Percentiles rank a stretch among this genome's conserved stretches.
phyloP scores from a whole-genome alignment of 1,139 yeast genomes.

The Saccharomyces hybrid region DNA sequence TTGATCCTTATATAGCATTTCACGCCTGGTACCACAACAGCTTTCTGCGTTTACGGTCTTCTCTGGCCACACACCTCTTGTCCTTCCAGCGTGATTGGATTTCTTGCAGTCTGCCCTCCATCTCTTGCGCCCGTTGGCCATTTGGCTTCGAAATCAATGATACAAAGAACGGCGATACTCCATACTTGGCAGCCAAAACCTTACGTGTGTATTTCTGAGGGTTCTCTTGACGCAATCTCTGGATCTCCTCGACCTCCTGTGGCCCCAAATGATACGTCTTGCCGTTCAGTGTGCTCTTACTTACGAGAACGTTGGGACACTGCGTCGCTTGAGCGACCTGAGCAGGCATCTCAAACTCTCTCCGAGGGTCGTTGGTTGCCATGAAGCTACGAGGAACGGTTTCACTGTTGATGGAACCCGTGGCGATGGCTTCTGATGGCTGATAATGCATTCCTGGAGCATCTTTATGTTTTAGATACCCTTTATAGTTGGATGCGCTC shows the following conservation, averaged over 20 bases:
- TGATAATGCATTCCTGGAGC: conserved; percentile 29
- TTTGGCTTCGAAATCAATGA: conserved; percentile 44
- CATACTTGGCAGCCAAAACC: conserved; percentile 57
- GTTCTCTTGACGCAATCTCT: conserved; percentile 50
- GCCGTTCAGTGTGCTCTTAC: conserved; percentile 22
- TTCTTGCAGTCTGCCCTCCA: conserved; percentile 38
- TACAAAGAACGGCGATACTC: conserved; percentile 48
- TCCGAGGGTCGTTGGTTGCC: conserved; percentile 27
- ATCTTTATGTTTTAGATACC: conserved; percentile 19
- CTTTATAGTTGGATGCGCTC: conserved; percentile 30
- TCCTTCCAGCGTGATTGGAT: conserved; percentile 46
- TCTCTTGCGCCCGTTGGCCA: conserved; percentile 36
- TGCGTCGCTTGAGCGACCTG: conserved; percentile 12
- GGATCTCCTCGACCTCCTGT: conserved; percentile 55
- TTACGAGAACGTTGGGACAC: conserved; percentile 25
- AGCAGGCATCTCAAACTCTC: conserved; percentile 4
- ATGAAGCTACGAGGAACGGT: conserved; percentile 30
- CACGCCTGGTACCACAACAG: conserved; percentile 59
- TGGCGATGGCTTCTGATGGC: conserved; percentile 29
- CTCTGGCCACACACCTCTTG: conserved; percentile 40
- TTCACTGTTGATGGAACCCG: conserved; percentile 32
- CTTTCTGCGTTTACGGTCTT: conserved; percentile 50
- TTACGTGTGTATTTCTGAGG: conserved; percentile 63
- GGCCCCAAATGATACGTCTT: conserved; percentile 57
- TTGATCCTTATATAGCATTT: conserved; percentile 4